These are phyloP conservation scores for Tetrapisispora namnaoensis DNA, from an alignment of 805 yeast species.

Conservation along the genomic window DNA sequence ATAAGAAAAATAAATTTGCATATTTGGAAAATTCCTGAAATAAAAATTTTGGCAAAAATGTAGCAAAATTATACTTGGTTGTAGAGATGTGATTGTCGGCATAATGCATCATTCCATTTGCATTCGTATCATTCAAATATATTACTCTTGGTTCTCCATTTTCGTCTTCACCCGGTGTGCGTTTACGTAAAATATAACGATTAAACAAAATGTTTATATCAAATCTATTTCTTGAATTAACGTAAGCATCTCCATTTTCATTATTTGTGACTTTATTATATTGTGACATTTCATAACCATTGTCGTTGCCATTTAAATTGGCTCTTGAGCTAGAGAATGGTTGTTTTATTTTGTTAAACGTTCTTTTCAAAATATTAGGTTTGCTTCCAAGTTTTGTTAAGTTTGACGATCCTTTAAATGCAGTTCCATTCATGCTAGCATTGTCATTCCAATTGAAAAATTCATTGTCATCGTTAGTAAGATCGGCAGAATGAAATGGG, in stretches of 20 bases:
- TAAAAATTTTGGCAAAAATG: conserved; percentile 87
- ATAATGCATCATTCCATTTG: conserved; percentile 48
- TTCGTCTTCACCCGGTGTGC: conserved; percentile 3
- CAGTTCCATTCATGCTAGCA: conserved; percentile 1
- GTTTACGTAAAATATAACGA: conserved; percentile 27
- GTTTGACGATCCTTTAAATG: conserved; percentile 7
- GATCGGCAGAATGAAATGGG: conserved; percentile 11
- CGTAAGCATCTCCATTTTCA: conserved; percentile 19
- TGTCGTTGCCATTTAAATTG: conserved; percentile 1
- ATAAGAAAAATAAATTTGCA: conserved; percentile 87
- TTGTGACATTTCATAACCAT: conserved; percentile 24
- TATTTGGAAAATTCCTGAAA: conserved; percentile 96
- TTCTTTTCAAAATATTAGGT: conserved; percentile 14
- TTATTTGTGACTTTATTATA: conserved; percentile 18
- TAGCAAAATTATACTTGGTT: conserved; percentile 87
- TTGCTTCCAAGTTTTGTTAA: conserved; percentile 6
- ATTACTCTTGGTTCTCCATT: conserved; percentile 52
- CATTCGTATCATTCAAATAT: conserved; percentile 49
- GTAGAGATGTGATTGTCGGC: conserved; percentile 85
- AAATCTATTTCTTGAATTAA: conserved; percentile 28
- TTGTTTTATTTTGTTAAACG: conserved; percentile 11
- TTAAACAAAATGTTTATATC: conserved; percentile 33
- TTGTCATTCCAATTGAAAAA: conserved; percentile 13
- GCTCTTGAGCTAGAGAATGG: conserved; percentile 5
- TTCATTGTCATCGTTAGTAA: conserved; percentile 6